Evolutionary conservation across 2,329 filamentous ascomycete genomes (phyloP), one percentile per base, ranked within the genome.

Genomic region (Microdochium nivale): DNA sequence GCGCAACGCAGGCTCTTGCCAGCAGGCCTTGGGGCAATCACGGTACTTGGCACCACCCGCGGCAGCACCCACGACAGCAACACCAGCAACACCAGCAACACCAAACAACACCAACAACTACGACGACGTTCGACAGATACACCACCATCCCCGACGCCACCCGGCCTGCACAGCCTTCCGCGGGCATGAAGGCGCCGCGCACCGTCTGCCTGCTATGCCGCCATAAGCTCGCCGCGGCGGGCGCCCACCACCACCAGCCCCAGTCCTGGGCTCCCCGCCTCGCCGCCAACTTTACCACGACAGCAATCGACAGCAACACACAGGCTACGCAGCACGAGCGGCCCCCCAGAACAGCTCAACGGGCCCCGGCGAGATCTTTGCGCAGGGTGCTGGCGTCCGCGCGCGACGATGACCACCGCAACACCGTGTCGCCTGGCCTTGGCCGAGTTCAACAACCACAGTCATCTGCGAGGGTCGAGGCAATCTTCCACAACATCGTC

Each of bases 151-250:
- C n/a, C n/a, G n/a, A n/a, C n/a, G n/a, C n/a, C n/a, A 40, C 35
- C 5, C 35, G 35, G 19, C 35, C 35, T 40, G 35, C n/a, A n/a
- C 27, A 30, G 27, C 27, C n/a, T n/a, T n/a, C n/a, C n/a, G n/a
- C n/a, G n/a, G 46, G 55, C 56, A 66, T 66, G 64, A 65, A 53
- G 56, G 50, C 58, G 25, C 54, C 62, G 14, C 59, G 51, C 30
- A 49, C 62, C 48, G 53, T 60, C 48, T 66, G 64, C 52, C 55
- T 65, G 52, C 53, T 65, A 51, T 66, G 63, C 57, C 63, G 63
- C 52, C 60, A 63, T 52, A 52, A 56, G 54, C 54, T 60, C 53
- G 59, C 60, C 33, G 56, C 52, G 48, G 52, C 54, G 44, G 51
- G 54, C 40, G 50, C 49, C 33, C 56, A 49, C 47, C 33, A 48